Conservation (phyloP, 306 rosid genomes). For the Cicer pinnatifidum region DNA sequence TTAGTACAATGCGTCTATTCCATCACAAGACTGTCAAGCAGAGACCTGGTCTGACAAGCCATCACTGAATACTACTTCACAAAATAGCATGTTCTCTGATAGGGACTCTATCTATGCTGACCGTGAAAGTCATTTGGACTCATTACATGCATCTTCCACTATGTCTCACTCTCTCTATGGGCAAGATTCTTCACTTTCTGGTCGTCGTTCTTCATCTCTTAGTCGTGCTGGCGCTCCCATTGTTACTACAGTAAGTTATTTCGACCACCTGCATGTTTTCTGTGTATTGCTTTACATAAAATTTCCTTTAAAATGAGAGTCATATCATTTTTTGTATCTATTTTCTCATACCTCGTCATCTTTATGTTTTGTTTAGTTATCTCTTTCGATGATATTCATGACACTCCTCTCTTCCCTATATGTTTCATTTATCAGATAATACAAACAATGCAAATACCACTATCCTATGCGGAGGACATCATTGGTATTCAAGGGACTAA, state of each 20-base stretch:
- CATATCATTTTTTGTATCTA: slow-evolving; percentile 27
- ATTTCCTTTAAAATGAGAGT: slow-evolving; percentile 13
- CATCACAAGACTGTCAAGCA: slow-evolving; percentile 71
- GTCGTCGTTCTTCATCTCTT: slow-evolving; percentile 70
- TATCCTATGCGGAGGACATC: slow-evolving; percentile 90
- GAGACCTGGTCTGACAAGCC: slow-evolving; percentile 75
- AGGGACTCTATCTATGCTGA: slow-evolving; percentile 70
- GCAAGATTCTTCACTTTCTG: slow-evolving; percentile 65
- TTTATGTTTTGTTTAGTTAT: slow-evolving; percentile 24
- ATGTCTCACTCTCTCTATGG: slow-evolving; percentile 69
- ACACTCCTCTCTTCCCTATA: neutral
- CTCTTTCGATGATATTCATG: slow-evolving; percentile 29
- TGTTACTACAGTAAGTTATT: slow-evolving; percentile 75
- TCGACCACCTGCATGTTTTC: slow-evolving; percentile 25
- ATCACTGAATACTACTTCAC: slow-evolving; percentile 57
- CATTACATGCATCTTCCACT: slow-evolving; percentile 67
- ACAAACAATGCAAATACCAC: slow-evolving; percentile 93
- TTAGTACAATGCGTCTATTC: slow-evolving; percentile 54
- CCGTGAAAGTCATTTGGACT: slow-evolving; percentile 70
- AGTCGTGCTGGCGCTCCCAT: slow-evolving; percentile 80
- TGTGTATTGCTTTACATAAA: slow-evolving; percentile 21
- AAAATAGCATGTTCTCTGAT: slow-evolving; percentile 52
- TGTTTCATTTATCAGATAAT: slow-evolving; percentile 59
- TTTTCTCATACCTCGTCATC: slow-evolving; percentile 12
- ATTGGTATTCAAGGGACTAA: slow-evolving; percentile 89